Evolutionary conservation across 2,329 filamentous ascomycete species (phyloP), one percentile per base, ranked within the genome.

Genomic region (Colletotrichum horii): DNA sequence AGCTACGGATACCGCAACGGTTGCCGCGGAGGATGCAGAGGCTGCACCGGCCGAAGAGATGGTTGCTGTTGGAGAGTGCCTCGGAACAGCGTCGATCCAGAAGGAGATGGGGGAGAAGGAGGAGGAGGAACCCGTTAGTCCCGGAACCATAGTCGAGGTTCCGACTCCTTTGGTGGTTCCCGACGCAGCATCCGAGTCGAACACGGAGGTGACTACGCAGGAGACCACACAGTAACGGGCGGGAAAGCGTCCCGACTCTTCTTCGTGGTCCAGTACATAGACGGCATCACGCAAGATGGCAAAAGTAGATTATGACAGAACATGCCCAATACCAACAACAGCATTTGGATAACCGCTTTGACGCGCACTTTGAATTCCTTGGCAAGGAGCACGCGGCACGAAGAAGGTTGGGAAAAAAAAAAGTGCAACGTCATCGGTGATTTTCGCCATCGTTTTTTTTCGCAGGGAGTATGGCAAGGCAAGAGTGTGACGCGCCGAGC

Each of bases 61-160:
- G 4, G 62, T 76, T 32, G 52, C 68, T 16, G 74, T 77, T 12
- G 77, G 78, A 38, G 75, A 78, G 22, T 34, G 64, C 12, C 30
- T 30, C 30, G 58, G n/a, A n/a, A 32, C 30, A 32, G 43, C 43
- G 43, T 52, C 43, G 43, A 52, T 52, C 43, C 43, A 52, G 43
- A 52, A 52, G 43, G n/a, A 48, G 38, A 48, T 12, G 38, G 5
- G n/a, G 38, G 38, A 43, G 22, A 67, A 64, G 62, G 26, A 43
- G 15, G 52, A 48, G 32, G 70, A 74, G 28, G 65, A 74, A 19
- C 58, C 64, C 14, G 28, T 60, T 6, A 73, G 70, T 43, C 73
- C 64, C 30, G 48, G 56, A 28, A 68, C 70, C 26, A 76, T 38
- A 36, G 28, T 55, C 22, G 66, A 48, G 16, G 58, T 55, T 65